Evolutionary conservation across 2,329 filamentous ascomycete species (phyloP), one percentile per base, ranked within the genome.

Genomic region (Claviceps humidiphila): DNA sequence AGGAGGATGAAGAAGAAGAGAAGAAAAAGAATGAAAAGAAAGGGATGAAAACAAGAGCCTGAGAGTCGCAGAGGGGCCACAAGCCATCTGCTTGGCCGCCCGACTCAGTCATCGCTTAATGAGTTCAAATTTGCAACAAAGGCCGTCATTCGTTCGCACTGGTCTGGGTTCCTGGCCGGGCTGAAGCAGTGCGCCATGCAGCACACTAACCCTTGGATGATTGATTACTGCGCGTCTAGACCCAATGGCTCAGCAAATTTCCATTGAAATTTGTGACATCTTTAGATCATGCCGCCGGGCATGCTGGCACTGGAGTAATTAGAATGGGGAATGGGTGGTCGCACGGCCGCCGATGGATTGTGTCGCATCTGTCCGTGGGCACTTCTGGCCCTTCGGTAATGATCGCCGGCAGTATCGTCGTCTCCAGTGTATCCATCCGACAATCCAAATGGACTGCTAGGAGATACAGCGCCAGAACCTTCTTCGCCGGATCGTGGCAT

Each of bases 231-330:
- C 30, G 30, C 30, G 4, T 34, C 5, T 13, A 9, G 9, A 2
- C 5, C 22, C 6, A 48, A n/a, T 38, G 14, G 2, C 16, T 47
- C 30, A 34, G 9, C 30, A 11, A 11, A 34, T 34, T 34, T 11
- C 30, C 30, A 34, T 11, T 11, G 30, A 11, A 34, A 8, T 30
- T 11, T 4, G 30, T 4, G 30, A 34, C 9, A 4, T 11, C 3
- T 11, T 34, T 59, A 75, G 54, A 75, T 74, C 71, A 75, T 72
- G 49, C 72, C 73, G 22, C 72, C 72, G 0, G 72, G 68, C 54
- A 69, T 53, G 51, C 56, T 62, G 51, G 63, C 61, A 47, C 57
- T 60, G n/a, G 63, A 57, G 47, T 66, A 59, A 51, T 57, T 59
- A 45, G 58, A 58, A 52, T 51, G 54, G 40, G 54, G 48, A 17